These are phyloP conservation scores for Gamarada debralockiae DNA, from an alignment of 495 filamentous ascomycete genomes.

Conservation along the genomic window DNA sequence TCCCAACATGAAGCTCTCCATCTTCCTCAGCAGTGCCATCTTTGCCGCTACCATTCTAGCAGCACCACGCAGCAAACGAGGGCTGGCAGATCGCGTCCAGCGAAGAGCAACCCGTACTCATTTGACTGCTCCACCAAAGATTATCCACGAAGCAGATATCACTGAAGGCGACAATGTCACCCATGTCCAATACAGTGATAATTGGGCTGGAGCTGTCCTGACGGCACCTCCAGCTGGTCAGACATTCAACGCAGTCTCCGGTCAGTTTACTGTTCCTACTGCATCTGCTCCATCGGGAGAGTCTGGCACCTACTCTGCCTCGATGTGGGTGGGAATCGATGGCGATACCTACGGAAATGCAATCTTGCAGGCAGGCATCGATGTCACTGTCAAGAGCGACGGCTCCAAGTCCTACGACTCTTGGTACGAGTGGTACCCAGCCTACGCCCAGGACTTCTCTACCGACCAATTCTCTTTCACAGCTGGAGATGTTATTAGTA, in stretches of 20 bases:
- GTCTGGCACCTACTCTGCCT: constrained; percentile 41
- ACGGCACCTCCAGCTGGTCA: constrained; percentile 23
- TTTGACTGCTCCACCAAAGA: neutral
- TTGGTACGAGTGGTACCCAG: constrained; percentile 66
- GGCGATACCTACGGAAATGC: constrained; percentile 51
- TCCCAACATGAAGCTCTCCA: constrained; percentile 8
- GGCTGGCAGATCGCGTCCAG: neutral
- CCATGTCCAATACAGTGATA: constrained; percentile 42
- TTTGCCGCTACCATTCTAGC: neutral
- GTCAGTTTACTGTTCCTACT: constrained; percentile 49
- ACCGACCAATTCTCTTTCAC: constrained; percentile 39
- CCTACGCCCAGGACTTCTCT: constrained; percentile 50
- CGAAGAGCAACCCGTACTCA: neutral
- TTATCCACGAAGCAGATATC: neutral
- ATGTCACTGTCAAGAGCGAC: constrained; percentile 41
- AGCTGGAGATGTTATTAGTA: constrained; percentile 51
- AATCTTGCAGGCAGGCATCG: constrained; percentile 58
- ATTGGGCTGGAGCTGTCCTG: constrained; percentile 55
- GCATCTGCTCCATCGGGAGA: constrained; percentile 36
- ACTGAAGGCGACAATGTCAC: neutral
- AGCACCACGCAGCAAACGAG: neutral
- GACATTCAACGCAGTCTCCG: constrained; percentile 50
- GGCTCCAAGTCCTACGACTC: constrained; percentile 45
- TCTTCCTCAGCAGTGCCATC: neutral
- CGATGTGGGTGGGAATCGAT: constrained; percentile 62